Evolutionary conservation across 1,284 basidiomycete species (phyloP), one percentile per base, ranked within the genome.

Genomic region (Calocybe gambosa): DNA sequence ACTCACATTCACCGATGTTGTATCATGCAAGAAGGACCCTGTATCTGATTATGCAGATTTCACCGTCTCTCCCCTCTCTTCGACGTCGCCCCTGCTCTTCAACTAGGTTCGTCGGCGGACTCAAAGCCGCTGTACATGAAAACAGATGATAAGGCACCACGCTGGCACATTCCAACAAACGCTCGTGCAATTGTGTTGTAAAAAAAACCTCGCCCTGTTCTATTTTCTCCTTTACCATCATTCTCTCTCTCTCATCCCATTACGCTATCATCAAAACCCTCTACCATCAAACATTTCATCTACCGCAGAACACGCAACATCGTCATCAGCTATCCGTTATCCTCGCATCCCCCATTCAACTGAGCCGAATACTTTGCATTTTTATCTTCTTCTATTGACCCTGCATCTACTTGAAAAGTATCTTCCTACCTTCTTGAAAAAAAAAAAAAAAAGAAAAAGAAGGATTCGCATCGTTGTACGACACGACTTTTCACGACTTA

Each of bases 1-100:
- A 12, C 60, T 66, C 52, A 66, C 71, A 20, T 64, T 66, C 54
- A 55, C 53, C 34, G 67, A 66, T 56, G 61, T 61, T 49, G 49
- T 66, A 42, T 63, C 64, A 45, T 54, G 60, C 45, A 54, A 61
- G 50, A 58, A 55, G 53, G 62, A 66, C 40, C 41, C 49, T 25
- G 39, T 52, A 10, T 52, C 54, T 43, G 65, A 67, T 47, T 77
- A 75, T 51, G 73, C 73, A 43, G 73, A 77, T 55, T 73, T 77
- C 55, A 66, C 69, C 42, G 67, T 71, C 46, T 75, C 74, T 28
- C 71, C 73, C 31, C 74, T 77, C 41, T 74, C 73, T 19, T 65
- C 66, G 28, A 70, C 67, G 34, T 63, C 69, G 12, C 68, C 70
- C 34, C 57, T 66, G 49, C 65, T 78, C 50, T 69, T 72, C 57